Base-by-base conservation (phyloP, 2,329 filamentous ascomycete species). In the Pezizomycotina sp. region DNA sequence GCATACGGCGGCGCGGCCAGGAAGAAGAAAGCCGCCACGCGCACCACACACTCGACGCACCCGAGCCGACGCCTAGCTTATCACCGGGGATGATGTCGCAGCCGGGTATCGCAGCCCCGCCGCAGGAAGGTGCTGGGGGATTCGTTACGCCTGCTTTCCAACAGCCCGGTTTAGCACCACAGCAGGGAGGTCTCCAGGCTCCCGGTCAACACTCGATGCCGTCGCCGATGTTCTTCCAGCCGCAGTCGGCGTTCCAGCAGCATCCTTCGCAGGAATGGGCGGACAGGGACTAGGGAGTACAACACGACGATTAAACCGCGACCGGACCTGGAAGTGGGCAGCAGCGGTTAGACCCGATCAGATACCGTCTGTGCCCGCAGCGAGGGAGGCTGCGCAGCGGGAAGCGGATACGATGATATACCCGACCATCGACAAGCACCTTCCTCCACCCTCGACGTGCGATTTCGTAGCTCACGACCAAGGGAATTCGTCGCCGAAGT, bases 391-490 rank as follows among this genome's bases (percentile, higher is more conserved):
- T 5, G 68, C 80, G 5, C 80, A 89, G 47, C 74, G 77, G 47
- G 77, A 84, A 60, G 98, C 86, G 55, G 69, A 91, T 50, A 73
- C 68, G 49, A 79, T 92, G 56, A 67, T 92, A 33, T 95, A 93
- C 56, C 83, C 86, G 12, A 98, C 89, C 3, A 92, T 95, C 62
- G 86, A 95, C 60, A 79, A 79, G 41, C 83, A 92, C 54, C 66
- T 92, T 2, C 84, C 89, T 7, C 89, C 89, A 29, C 83, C 89
- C 2, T 80, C 84, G 9, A 72, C 78, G 4, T 69, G 89, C 14
- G 83, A 89, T 2, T 95, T 89, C 53, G 77, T 93, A 23, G 80
- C 84, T n/a, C 80, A 75, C 51, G 89, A 98, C 52, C 89, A 98
- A 58, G 89, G 89, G 51, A 98, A 93, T 56, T 77, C 89, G 4